Evolutionary conservation across 257 asterid species (phyloP).

Genomic region (Solanum paucissectum): DNA sequence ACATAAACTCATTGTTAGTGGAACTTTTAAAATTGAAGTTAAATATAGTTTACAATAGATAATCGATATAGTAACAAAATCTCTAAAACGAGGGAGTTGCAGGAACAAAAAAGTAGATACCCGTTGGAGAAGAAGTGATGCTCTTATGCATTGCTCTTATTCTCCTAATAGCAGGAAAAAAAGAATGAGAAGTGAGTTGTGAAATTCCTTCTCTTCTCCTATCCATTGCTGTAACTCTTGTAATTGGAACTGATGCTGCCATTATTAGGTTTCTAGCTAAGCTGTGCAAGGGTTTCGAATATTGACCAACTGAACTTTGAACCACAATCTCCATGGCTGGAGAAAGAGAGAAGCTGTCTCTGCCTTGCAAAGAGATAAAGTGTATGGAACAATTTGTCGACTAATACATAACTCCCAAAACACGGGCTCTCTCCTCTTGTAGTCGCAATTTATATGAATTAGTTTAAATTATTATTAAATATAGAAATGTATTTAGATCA

Average conservation of each 20-base stretch:
- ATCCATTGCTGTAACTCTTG: neutral
- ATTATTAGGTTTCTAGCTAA: neutral
- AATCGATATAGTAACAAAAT: neutral
- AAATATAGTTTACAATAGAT: neutral
- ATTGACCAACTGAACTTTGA: neutral
- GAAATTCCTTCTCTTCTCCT: neutral
- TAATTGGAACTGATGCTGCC: neutral
- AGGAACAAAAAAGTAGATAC: neutral
- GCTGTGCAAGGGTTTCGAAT: neutral
- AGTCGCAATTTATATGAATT: neutral
- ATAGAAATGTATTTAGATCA: too few species aligned
- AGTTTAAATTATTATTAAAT: too few species aligned
- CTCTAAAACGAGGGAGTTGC: neutral
- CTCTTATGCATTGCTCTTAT: neutral
- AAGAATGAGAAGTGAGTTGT: neutral
- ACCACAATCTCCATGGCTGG: neutral
- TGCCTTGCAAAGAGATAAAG: neutral
- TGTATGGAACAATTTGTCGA: neutral
- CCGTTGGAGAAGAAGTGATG: neutral
- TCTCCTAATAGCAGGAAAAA: neutral
- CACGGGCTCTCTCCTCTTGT: too few species aligned
- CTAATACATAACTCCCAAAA: neutral
- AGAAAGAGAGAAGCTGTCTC: neutral
- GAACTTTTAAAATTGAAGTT: neutral
- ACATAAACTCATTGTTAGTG: neutral